These are phyloP conservation scores for Litchi chinensis DNA, from an alignment of 345 rosid genomes.

Conservation along the genomic window DNA sequence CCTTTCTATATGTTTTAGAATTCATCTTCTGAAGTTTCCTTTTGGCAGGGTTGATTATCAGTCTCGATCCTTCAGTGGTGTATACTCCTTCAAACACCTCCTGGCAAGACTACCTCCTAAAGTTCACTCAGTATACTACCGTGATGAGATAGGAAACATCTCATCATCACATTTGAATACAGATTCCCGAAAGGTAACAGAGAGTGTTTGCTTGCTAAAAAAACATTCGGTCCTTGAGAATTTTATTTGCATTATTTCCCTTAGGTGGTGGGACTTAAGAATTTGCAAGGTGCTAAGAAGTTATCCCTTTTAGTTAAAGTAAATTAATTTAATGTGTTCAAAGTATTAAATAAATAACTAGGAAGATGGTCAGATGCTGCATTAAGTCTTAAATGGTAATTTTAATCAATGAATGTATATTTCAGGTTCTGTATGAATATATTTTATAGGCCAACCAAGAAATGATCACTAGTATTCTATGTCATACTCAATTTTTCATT, in stretches of 20 bases:
- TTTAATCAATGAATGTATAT: neutral
- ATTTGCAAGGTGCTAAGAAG: neutral
- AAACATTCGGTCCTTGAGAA: neutral
- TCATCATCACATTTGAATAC: slow-evolving; percentile 84
- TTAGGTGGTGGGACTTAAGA: neutral
- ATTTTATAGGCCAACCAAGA: neutral
- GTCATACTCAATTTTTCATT: neutral
- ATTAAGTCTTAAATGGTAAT: neutral
- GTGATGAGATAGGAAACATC: slow-evolving; percentile 94
- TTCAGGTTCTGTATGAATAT: neutral
- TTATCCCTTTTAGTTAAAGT: neutral
- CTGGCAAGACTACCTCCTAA: slow-evolving; percentile 87
- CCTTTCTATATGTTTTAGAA: neutral
- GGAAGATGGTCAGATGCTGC: neutral
- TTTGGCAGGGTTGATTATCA: slow-evolving; percentile 96
- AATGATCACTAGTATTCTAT: neutral
- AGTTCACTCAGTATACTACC: slow-evolving; percentile 93
- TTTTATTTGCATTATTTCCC: neutral
- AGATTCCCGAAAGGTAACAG: slow-evolving; percentile 56
- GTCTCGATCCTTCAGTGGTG: slow-evolving; percentile 58
- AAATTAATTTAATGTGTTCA: neutral
- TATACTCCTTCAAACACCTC: slow-evolving; percentile 79
- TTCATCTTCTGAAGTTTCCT: slow-evolving; percentile 24
- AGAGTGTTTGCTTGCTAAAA: neutral
- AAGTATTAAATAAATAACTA: neutral